Base-by-base conservation (phyloP, 2,329 filamentous ascomycete species). In the Aspergillus aculeatus region DNA sequence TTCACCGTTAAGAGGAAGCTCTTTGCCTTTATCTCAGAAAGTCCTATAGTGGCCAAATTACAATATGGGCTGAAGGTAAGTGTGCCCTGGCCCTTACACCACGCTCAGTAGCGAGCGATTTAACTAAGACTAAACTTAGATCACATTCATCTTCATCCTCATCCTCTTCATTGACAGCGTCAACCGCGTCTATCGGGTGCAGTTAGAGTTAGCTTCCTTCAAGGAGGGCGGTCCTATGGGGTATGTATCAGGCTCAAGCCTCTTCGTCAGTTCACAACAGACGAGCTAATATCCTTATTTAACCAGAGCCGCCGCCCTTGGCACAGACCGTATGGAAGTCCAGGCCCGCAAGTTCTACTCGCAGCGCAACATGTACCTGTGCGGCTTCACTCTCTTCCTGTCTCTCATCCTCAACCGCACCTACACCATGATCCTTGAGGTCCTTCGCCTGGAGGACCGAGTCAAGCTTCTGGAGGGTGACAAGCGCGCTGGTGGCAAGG, bases 361-460 rank as follows among this genome's bases (percentile, higher is more conserved):
- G 63, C 94, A 99, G 83, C 93, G 95, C 79, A 99, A 99, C 87
- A 99, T 99, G 95, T 99, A 99, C 82, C 92, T 99, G 63, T 98
- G 95, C 79, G 95, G 95, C 70, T 99, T 99, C 84, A 99, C 95
- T 5, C 89, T 99, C 65, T 98, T 99, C 87, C 89, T 99, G 63
- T 98, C 94, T 56, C 85, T 99, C 66, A 99, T 99, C 79, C 91
- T 81, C 75, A 98, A 99, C 88, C 94, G 95, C 74, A 99, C 95
- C 74, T 99, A 98, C 83, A 90, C 89, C 73, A 94, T 98, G 91
- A 96, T 97, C 73, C 85, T 96, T 66, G 93, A 97, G 70, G 87
- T 90, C 54, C 90, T 97, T 73, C 86, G 91, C 64, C 89, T 99
- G 56, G 94, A 99, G 82, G 92, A 96, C 80, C 91, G 91, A 81